Evolutionary conservation across 1,284 basidiomycete genomes (phyloP), one percentile per base, ranked within the genome.

Genomic region (Sanghuangporus baumii): DNA sequence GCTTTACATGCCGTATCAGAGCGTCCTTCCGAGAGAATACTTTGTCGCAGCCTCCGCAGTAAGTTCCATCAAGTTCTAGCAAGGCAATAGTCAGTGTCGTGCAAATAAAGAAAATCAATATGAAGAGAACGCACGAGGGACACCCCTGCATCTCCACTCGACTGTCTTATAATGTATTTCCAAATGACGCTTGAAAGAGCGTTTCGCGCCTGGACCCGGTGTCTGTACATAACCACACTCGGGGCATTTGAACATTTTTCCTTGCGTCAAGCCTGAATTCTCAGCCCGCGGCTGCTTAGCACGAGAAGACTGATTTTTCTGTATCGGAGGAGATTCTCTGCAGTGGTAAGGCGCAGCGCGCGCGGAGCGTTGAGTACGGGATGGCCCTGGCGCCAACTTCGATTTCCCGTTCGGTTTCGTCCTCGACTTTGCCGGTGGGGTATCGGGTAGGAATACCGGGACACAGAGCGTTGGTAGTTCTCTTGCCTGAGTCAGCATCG

Each of bases 151-250:
- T 2, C 37, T 12, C 61, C 61, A 62, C 40, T 58, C 56, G n/a
- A 43, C 12, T 26, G 14, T 37, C 34, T 58, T 62, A 26, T 41
- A 58, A 48, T 62, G 61, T 18, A 47, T 62, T 38, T 62, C 47
- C 8, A 62, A 18, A 20, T 62, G 61, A 46, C 61, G 61, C 31
- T 52, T 52, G 48, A 58, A 62, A 12, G 61, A 58, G 7, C 61
- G 55, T 34, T 18, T 14, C 34, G 31, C 37, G 23, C 61, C 61
- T 16, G 46, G 14, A n/a, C 23, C 55, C 7, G 43, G 55, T 46
- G 31, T 23, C 55, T 62, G 60, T 37, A 50, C 47, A 34, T 62
- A 62, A 6, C 40, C 37, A 37, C 61, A 62, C 16, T 36, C 41
- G 16, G 48, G 20, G 34, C 56, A 62, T 26, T 8, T 23, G 31